These are phyloP conservation scores for Gremmenia infestans DNA, from an alignment of 2,329 filamentous ascomycete species.

Conservation along the genomic window DNA sequence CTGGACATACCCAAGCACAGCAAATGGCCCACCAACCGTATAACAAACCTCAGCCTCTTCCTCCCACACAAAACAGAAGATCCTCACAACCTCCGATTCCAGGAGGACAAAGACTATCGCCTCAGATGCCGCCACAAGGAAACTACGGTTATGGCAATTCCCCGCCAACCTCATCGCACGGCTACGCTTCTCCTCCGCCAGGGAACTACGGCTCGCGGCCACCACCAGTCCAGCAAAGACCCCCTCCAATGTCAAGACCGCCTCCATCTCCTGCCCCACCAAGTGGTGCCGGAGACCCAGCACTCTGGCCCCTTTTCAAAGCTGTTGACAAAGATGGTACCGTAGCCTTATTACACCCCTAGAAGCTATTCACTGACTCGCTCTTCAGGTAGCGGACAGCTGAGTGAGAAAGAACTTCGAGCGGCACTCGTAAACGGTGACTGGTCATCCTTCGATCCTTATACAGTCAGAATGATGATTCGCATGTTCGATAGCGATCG, in stretches of 20 bases:
- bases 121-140: constrained; percentile 22
- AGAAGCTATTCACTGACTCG: neutral
- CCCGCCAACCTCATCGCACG: constrained; percentile 29
- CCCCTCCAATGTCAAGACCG: constrained; percentile 55
- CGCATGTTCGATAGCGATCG: constrained; percentile 97
- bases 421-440: constrained; percentile 94
- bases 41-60: constrained; percentile 28
- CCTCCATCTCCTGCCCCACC: constrained; percentile 59
- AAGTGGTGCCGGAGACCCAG: constrained; percentile 55
- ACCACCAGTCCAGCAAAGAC: constrained; percentile 36
- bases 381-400: constrained; percentile 63
- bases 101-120: constrained; percentile 19
- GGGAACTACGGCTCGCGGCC: constrained; percentile 38
- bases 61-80: constrained; percentile 16
- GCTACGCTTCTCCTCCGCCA: constrained; percentile 43
- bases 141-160: constrained; percentile 27
- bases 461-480: constrained; percentile 98
- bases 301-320: constrained; percentile 78
- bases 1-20: constrained; percentile 34
- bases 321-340: constrained; percentile 82
- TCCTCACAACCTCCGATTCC: neutral
- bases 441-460: constrained; percentile 86
- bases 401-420: constrained; percentile 82
- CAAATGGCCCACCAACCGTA: constrained; percentile 21
- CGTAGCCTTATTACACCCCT: constrained; percentile 12